Evolutionary conservation across 805 yeast genomes (phyloP), one percentile per base, ranked within the genome.

Genomic region (Myxozyma sirexii): DNA sequence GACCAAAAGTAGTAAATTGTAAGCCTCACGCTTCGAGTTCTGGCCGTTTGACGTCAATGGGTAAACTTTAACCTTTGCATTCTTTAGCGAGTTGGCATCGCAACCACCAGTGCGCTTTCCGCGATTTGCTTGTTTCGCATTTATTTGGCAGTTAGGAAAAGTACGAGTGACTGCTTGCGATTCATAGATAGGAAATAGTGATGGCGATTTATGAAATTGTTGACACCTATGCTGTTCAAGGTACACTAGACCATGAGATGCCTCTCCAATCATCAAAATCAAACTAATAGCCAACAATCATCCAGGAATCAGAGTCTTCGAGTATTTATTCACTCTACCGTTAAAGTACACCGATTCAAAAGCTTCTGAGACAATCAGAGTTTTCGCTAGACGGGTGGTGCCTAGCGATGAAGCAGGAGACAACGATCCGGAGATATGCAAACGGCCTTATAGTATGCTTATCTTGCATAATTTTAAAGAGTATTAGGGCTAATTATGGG

Each of bases 351-450:
- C 21, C 12, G 41, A 47, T 24, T 7, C 29, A 3, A 43, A n/a
- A 21, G 33, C 54, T 19, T 5, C 50, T 10, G 48, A 47, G 10
- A 54, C 42, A 2, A 24, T 61, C 12, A 60, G 46, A 19, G 54
- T 63, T 1, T 56, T 57, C 42, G 62, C 63, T 8, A 51, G 66
- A 12, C 54, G 62, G 17, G 65, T 60, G 2, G 45, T 61, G 12
- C 65, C 66, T 3, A 26, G 37, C 23, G 66, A 63, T 2, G 65
- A 60, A 35, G 45, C 45, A 8, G 58, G 54, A 13, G 57, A 42
- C 13, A 37, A 39, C 10, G 58, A 52, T 44, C 54, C 65, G n/a
- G 50, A 52, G 10, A 21, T 35, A 13, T 57, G 62, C 59, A 60
- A 54, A 33, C 54, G 64, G 2, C 66, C 66, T 4, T 62, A 50